These are phyloP conservation scores for Boletus reticuloceps DNA, from an alignment of 768 basidiomycete genomes.

Conservation along the genomic window DNA sequence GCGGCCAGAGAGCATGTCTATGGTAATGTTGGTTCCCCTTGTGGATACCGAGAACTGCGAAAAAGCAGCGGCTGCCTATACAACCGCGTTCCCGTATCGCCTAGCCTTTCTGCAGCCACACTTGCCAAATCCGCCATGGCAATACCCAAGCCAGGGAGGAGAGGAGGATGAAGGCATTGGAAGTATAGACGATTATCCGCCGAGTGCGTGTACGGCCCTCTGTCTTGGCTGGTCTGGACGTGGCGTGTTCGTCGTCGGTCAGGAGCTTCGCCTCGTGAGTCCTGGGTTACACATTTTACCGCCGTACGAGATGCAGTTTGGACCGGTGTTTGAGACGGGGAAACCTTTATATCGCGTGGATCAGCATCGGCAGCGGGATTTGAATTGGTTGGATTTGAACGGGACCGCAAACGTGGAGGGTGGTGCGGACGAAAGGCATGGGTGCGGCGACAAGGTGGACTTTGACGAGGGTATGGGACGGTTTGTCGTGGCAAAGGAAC, in stretches of 20 bases:
- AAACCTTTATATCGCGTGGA: constrained; percentile 18
- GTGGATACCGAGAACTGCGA: neutral
- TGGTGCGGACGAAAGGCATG: neutral
- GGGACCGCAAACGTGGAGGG: neutral
- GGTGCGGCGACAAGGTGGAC: constrained; percentile 22
- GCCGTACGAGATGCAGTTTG: constrained; percentile 29
- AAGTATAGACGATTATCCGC: neutral
- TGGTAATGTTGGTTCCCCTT: constrained; percentile 27
- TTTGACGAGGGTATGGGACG: constrained; percentile 33
- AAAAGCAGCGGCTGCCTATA: neutral
- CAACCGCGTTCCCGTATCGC: constrained; percentile 19
- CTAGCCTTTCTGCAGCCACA: constrained; percentile 16
- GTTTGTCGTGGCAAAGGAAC: constrained; percentile 25
- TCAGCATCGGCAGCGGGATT: neutral
- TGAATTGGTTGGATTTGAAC: neutral
- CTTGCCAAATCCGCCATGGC: neutral
- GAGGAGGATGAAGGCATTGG: neutral
- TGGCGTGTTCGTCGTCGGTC: constrained; percentile 24
- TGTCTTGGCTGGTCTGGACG: constrained; percentile 29
- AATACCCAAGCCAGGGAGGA: neutral
- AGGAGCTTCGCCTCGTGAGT: constrained; percentile 22
- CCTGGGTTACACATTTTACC: constrained; percentile 23
- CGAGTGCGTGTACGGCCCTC: constrained; percentile 14
- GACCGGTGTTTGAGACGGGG: constrained; percentile 27
- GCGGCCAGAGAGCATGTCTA: constrained; percentile 10